Base-by-base conservation (phyloP, 1,284 basidiomycete species). In the Thecaphora frezii region DNA sequence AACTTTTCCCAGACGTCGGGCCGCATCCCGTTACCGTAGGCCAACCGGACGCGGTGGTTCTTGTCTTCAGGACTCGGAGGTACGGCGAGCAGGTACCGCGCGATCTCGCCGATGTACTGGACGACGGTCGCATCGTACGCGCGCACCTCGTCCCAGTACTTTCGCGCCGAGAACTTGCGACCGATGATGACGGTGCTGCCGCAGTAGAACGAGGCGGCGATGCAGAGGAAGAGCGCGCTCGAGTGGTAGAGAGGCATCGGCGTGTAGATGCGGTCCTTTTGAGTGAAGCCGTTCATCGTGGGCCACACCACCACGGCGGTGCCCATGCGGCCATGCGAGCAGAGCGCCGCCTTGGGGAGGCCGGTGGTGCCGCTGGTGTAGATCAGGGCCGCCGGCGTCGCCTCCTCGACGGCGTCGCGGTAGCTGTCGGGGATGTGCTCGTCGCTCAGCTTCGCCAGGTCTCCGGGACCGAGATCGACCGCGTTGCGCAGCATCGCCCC, bases 1-100 rank as follows among this genome's bases (percentile, higher is more conserved):
- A 80, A 80, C 48, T 70, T 74, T 25, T 75, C 66, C 79, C 79
- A 80, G 1, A 80, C 79, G 25, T 80, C 78, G 28, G 66, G 74
- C 1, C 79, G 61, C 69, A 77, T 78, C 5, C 79, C 79, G 59
- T 80, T 80, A 0, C 79, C 78, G 49, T 79, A 80, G n/a, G 77
- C 78, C 62, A 79, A 67, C n/a, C 66, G 55, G n/a, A 80, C 76
- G 5, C 68, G 71, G 66, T 80, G 79, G 44, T 78, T 45, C 71
- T 75, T 78, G 69, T 80, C 79, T 1, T 55, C 30, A 2, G 71
- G 67, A 9, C 56, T 58, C 1, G 79, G 78, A 1, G 79, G 78
- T 1, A 70, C 65, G 2, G 78, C 75, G 28, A 80, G 64, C 18
- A 79, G 68, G 54, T 79, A 79, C 13, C 74, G 60, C 16, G 71